Evolutionary conservation across 805 yeast genomes (phyloP), one percentile per base, ranked within the genome.

Genomic region (Metschnikowia anglica): DNA sequence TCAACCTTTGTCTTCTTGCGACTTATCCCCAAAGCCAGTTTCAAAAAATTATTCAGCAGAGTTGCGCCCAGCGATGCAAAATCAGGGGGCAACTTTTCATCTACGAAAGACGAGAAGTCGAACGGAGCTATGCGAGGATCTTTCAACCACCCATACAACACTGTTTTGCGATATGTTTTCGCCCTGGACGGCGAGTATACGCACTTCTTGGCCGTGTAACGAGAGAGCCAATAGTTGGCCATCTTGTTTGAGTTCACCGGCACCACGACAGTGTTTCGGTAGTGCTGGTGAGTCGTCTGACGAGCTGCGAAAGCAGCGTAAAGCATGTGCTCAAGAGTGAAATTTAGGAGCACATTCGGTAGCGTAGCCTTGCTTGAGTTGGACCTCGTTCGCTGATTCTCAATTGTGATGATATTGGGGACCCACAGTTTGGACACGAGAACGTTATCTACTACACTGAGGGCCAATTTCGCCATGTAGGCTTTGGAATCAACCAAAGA

Each of bases 1-100:
- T 83, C 90, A 32, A 76, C 75, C 55, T 83, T 83, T 16, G 57
- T 60, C 18, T 44, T 49, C 9, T 17, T 16, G 3, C 20, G 21
- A 4, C 29, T 39, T 18, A 49, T 34, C n/a, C 21, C 35, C 37
- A 39, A 35, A 6, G 33, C 39, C 20, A 16, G 39, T 30, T 36
- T 43, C 37, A 44, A 41, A 4, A 49, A 41, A 10, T 20, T 35
- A 8, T 46, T 44, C 43, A 46, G 40, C 11, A 30, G 36, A 10
- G 37, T 25, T n/a, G 43, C 7, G 24, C 37, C 34, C 36, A 43
- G 27, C 15, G 35, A 13, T 12, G 26, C 17, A 33, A 46, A 47
- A 28, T 37, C 21, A 9, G 33, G 15, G 8, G 50, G 48, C 17
- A 44, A 35, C 8, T 30, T 21, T 8, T 33, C 16, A 11, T n/a